A percentile compares a stretch with the other conserved stretches of the same genome.
phyloP scores from a whole-genome alignment of 2,329 filamentous ascomycete genomes.

The Tolypocladium tropicale region DNA sequence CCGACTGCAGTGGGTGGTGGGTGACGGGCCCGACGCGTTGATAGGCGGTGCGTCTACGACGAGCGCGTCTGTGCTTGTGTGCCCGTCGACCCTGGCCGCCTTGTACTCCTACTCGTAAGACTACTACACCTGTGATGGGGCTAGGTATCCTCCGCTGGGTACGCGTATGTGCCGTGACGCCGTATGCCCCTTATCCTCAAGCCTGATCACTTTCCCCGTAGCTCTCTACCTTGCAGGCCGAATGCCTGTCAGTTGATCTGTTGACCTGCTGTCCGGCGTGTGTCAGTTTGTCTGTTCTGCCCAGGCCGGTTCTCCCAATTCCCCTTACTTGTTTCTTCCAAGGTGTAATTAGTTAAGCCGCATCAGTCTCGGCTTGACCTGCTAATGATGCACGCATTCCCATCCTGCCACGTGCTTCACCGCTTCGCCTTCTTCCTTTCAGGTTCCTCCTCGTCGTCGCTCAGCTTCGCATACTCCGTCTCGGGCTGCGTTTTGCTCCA shows the following conservation, averaged over 20 bases:
- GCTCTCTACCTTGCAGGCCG: background rate
- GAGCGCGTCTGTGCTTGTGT: background rate
- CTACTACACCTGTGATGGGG: background rate
- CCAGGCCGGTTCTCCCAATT: background rate
- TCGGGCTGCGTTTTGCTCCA: slow-evolving; percentile 89
- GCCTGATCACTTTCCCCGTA: background rate
- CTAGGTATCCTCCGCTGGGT: background rate
- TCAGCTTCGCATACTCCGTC: slow-evolving; percentile 81
- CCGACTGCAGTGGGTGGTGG: background rate
- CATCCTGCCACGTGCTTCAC: slow-evolving; percentile 18
- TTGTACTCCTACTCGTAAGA: background rate
- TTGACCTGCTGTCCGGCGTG: background rate
- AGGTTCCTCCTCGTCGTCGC: slow-evolving; percentile 70
- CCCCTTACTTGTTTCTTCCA: background rate
- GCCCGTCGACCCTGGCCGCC: background rate
- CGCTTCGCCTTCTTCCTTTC: slow-evolving; percentile 54
- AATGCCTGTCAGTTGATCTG: background rate
- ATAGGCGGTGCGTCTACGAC: background rate
- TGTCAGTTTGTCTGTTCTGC: background rate
- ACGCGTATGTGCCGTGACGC: background rate
- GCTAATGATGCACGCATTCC: background rate
- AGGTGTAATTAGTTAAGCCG: too few species aligned
- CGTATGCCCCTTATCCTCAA: background rate
- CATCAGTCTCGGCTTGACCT: background rate
- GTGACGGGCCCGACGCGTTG: too few species aligned